These are phyloP conservation scores for Yamadazyma triangularis DNA, from an alignment of 1,139 yeast species.

Conservation along the genomic window DNA sequence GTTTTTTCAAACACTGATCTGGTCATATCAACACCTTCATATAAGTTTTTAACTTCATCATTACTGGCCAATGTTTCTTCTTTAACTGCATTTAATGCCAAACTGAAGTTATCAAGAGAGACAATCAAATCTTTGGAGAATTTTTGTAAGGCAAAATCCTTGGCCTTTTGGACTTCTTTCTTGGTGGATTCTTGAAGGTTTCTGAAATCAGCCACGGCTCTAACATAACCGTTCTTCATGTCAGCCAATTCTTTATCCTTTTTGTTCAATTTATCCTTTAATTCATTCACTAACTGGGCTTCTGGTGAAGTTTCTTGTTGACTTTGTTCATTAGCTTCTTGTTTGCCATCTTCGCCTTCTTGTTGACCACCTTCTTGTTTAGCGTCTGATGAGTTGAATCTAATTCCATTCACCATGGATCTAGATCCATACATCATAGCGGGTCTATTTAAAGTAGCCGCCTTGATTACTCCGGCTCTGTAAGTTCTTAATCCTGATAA, in stretches of 20 bases:
- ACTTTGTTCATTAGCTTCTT: conserved; percentile 5
- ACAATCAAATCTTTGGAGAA: conserved; percentile 90
- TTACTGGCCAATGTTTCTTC: conserved; percentile 57
- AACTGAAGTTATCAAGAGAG: conserved; percentile 85
- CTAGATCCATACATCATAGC: too few species aligned
- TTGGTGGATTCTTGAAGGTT: conserved; percentile 88
- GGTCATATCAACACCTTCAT: conserved; percentile 91
- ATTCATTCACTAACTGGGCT: conserved; percentile 28
- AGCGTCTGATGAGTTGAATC: conserved; percentile 10
- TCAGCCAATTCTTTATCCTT: conserved; percentile 82
- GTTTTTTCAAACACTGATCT: conserved; percentile 85
- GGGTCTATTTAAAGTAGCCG: too few species aligned
- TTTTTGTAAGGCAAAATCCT: conserved; percentile 87
- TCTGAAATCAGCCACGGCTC: conserved; percentile 90
- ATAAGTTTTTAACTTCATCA: conserved; percentile 67
- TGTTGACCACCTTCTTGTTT: conserved; percentile 1
- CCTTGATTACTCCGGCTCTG: too few species aligned
- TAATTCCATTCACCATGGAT: too few species aligned
- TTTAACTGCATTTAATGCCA: conserved; percentile 76
- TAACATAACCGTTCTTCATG: conserved; percentile 75
- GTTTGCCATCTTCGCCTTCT: too few species aligned
- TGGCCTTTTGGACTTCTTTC: conserved; percentile 81
- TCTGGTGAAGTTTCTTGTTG: conserved; percentile 12
- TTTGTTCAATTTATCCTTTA: conserved; percentile 52
- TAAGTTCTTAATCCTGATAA: conserved; percentile 1